Base-by-base conservation (phyloP, 176 grass and related monocot species). In the Themeda triandra region DNA sequence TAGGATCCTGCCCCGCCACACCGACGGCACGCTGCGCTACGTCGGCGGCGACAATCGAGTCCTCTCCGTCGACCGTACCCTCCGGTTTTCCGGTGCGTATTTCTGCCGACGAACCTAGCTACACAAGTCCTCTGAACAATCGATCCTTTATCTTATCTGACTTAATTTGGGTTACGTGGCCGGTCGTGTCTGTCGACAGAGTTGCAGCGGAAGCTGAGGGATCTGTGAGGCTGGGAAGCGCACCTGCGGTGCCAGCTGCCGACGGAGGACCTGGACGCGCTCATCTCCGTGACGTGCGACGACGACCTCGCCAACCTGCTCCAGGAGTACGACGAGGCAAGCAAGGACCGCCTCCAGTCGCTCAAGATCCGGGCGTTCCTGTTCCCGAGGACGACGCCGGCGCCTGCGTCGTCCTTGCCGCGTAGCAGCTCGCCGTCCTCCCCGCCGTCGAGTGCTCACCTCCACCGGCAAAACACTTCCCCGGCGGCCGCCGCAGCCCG, bases 191-290 rank as follows among this genome's bases (percentile, higher is more conserved):
- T 4, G 28, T 39, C 8, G 17, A 36, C 83, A 97, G 94, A 92
- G 28, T 63, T 97, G 44, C 86, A 89, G 25, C 80, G 69, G 62
- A 97, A 94, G 88, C 64, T 97, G 44, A 75, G 64, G 73, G 90
- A 90, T 56, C 64, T 97, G 88, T 94, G 92, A 31, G 90, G 92
- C 11, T 87, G 75, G 29, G 88, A 84, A 13, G 37, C 91, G 66
- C 62, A 79, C 63, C 45, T 97, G 30, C 85, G 94, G 33, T 97
- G 94, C 77, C 92, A 97, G 86, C 86, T 97, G 21, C 94, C 94
- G 62, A 90, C 88, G 8, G 92, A 94, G 88, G 94, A 97, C 72
- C 86, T 97, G 29, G 94, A 97, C 63, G 92, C 90, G 7, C 92
- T 97, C 12, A 81, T 97, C 81, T 94, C 94, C 3, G 88, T 97